Evolutionary conservation across 768 basidiomycete genomes (phyloP).

Genomic region (Russula emetica): DNA sequence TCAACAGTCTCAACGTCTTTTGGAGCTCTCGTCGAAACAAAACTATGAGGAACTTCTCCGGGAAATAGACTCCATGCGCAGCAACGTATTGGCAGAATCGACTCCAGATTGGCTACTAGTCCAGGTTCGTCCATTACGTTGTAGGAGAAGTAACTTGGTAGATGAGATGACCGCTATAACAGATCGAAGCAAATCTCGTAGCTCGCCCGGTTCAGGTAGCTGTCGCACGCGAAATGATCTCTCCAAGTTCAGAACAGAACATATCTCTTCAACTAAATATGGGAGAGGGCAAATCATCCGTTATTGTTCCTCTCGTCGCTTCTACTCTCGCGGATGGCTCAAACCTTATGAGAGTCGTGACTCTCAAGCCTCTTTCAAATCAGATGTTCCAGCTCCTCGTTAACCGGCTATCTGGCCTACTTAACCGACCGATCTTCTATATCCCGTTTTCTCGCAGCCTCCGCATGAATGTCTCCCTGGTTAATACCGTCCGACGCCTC

Average conservation of each 20-base stretch:
- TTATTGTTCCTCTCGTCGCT: slow-evolving; percentile 47
- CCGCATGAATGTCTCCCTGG: slow-evolving; percentile 26
- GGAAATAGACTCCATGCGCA: neutral
- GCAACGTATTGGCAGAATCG: neutral
- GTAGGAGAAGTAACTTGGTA: no score
- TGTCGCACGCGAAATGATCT: slow-evolving; percentile 47
- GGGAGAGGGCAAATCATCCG: slow-evolving; percentile 54
- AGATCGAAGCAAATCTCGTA: slow-evolving; percentile 47
- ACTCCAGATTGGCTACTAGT: slow-evolving; percentile 19
- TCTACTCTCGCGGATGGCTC: slow-evolving; percentile 42
- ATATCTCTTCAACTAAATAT: slow-evolving; percentile 50
- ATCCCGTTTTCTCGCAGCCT: slow-evolving; percentile 48
- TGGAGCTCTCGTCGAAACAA: slow-evolving; percentile 8
- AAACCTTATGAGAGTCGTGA: slow-evolving; percentile 46
- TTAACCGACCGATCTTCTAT: slow-evolving; percentile 45
- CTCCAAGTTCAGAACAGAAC: slow-evolving; percentile 37
- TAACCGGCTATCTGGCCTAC: slow-evolving; percentile 42
- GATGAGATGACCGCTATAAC: neutral
- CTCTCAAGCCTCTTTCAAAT: slow-evolving; percentile 44
- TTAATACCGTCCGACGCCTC: slow-evolving; percentile 33
- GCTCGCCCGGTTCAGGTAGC: slow-evolving; percentile 42
- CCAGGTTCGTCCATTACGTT: slow-evolving; percentile 6
- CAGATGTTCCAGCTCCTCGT: slow-evolving; percentile 51
- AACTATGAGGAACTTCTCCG: slow-evolving; percentile 4
- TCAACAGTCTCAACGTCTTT: slow-evolving; percentile 16